Evolutionary conservation across 1,284 basidiomycete genomes (phyloP).

Genomic region (Lentinula novae-zelandiae): DNA sequence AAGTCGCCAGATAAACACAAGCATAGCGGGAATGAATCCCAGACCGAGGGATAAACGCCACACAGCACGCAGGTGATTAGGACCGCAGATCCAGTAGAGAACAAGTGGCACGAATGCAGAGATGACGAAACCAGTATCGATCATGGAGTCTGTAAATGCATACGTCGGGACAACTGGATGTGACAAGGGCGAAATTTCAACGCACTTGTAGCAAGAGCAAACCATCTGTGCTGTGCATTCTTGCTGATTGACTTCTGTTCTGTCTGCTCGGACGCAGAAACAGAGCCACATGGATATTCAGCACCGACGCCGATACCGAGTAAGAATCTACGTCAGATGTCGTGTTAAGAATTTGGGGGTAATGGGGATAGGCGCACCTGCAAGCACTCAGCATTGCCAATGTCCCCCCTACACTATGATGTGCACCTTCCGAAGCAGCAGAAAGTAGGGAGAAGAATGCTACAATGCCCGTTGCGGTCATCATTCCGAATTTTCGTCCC

Average conservation of each 20-base stretch:
- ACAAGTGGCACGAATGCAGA: slow-evolving; percentile 83
- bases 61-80: slow-evolving; percentile 58
- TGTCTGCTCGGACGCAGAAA: slow-evolving; percentile 89
- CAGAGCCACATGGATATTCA: slow-evolving; percentile 89
- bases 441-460: slow-evolving; percentile 78
- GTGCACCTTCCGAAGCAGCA: slow-evolving; percentile 80
- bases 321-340: slow-evolving; percentile 50
- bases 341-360: background rate
- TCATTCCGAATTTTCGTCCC: slow-evolving; percentile 89
- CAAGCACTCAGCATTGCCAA: slow-evolving; percentile 79
- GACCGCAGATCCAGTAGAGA: slow-evolving; percentile 75
- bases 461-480: slow-evolving; percentile 76
- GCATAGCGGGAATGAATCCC: slow-evolving; percentile 77
- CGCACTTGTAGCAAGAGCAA: slow-evolving; percentile 81
- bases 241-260: slow-evolving; percentile 78
- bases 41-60: slow-evolving; percentile 92
- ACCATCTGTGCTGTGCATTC: slow-evolving; percentile 81
- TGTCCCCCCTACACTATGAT: slow-evolving; percentile 66
- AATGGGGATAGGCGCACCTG: slow-evolving; percentile 46
- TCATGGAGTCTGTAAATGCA: slow-evolving; percentile 66
- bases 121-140: slow-evolving; percentile 86
- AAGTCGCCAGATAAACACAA: slow-evolving; percentile 85
- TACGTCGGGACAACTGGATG: slow-evolving; percentile 5
- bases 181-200: slow-evolving; percentile 16
- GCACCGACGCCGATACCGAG: slow-evolving; percentile 84